Base-by-base conservation (phyloP, 441 rosid species). In the Arabidopsis hybrid region DNA sequence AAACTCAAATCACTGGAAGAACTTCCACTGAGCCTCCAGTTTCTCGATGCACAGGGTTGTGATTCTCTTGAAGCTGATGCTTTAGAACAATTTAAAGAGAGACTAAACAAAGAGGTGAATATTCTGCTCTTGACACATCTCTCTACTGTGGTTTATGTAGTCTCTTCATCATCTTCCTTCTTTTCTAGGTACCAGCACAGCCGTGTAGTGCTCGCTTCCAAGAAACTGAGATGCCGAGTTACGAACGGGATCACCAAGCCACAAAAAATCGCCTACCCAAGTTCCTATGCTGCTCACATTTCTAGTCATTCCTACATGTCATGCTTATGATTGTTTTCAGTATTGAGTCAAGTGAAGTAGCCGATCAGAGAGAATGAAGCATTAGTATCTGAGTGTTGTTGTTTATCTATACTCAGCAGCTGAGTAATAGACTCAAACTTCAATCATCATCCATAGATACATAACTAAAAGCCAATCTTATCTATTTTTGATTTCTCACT, bases 1-100 rank as follows among this genome's bases (percentile, higher is more conserved):
- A 69, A 35, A 55, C 84, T 85, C 35, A 64, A 69, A 73, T 73
- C 84, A 40, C 16, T 85, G 50, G 78, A 81, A 4, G 57, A 72
- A 8, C 81, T 87, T 74, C 84, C 74, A 6, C 14, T 56, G 47
- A 34, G 49, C 21, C 32, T 74, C 16, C 2, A 38, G 18, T 46
- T n/a, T 13, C 51, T 83, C 5, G 11, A 39, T 42, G 73, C 83
- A 36, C 34, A 65, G 1, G 66, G 74, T 26, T 85, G 88, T 58
- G 35, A 73, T 21, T 65, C 71, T 16, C 42, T 73, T 9, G 59
- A 57, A 10, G 32, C 31, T 9, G 59, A 38, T 56, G 32, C 47
- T 62, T 9, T 52, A 32, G 32, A 72, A 10, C 26, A 13, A 8
- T 42, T 42, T 42, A 8, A 13, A 12, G 36, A 5, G 16, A 42